Evolutionary conservation across 108 stramenopile species (phyloP).

Genomic region (Conticribra weissflogii): DNA sequence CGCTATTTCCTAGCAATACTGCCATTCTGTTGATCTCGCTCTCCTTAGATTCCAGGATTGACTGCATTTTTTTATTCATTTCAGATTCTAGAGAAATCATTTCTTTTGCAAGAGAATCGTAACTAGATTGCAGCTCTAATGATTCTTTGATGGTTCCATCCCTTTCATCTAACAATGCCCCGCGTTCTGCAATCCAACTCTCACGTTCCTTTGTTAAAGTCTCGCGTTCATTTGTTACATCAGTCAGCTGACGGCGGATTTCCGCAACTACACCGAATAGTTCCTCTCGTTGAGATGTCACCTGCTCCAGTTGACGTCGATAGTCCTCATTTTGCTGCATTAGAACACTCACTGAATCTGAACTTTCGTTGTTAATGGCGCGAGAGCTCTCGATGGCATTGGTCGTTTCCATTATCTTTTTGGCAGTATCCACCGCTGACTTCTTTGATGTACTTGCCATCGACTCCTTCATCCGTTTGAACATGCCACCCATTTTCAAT

Average conservation of each 20-base stretch:
- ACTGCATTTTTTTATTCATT: background rate
- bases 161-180: background rate
- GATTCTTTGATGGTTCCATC: background rate
- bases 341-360: background rate
- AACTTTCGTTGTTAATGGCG: background rate
- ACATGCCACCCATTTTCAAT: background rate
- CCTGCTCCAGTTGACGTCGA: background rate
- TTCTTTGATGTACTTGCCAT: slow-evolving; percentile 1
- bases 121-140: background rate
- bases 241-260: slow-evolving; percentile 1
- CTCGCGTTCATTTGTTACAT: background rate
- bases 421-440: background rate
- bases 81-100: background rate
- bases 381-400: too few species aligned
- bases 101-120: background rate
- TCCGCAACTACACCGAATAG: background rate
- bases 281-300: background rate
- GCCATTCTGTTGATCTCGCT: background rate
- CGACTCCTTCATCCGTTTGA: slow-evolving; percentile 1
- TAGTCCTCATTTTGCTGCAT: background rate
- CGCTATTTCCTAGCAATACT: background rate
- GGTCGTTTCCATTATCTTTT: background rate
- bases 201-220: background rate
- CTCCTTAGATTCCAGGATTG: background rate
- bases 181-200: background rate